Conservation (phyloP, 495 filamentous ascomycete genomes). For the Podospora fimiseda region DNA sequence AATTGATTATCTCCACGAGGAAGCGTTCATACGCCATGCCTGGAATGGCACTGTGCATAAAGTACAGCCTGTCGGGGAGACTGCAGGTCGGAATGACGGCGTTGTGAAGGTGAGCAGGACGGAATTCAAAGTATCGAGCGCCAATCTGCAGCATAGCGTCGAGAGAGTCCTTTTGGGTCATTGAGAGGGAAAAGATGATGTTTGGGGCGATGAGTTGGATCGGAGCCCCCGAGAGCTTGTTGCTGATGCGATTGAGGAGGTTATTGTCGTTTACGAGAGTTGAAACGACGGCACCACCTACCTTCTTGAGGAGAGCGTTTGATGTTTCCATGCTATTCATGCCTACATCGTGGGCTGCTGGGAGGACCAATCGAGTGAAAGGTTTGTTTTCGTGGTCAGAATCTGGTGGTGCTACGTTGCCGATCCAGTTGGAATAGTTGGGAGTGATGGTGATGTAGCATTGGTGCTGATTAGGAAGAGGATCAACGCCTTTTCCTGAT, state of each 20-base stretch:
- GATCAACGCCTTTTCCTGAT: conserved; percentile 37
- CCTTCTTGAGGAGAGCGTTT: conserved; percentile 31
- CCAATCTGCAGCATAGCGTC: conserved; percentile 42
- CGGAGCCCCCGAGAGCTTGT: conserved; percentile 29
- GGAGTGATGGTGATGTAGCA: conserved; percentile 46
- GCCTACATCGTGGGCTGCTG: conserved; percentile 44
- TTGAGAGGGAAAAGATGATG: conserved; percentile 46
- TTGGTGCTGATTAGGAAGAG: conserved; percentile 43
- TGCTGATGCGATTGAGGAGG: conserved; percentile 24
- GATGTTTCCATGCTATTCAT: conserved; percentile 50
- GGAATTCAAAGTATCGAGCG: conserved; percentile 51
- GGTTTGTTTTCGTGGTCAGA: conserved; percentile 37
- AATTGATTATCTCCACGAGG: conserved; percentile 37
- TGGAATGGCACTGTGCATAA: conserved; percentile 49
- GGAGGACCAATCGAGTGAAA: conserved; percentile 42
- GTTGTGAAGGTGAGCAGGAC: conserved; percentile 43
- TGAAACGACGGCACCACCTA: conserved; percentile 33
- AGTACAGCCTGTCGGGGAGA: conserved; percentile 44
- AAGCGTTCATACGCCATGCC: conserved; percentile 48
- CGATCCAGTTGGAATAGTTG: conserved; percentile 43
- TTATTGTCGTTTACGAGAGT: conserved; percentile 29
- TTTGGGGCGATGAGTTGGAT: conserved; percentile 40
- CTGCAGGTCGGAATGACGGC: conserved; percentile 27
- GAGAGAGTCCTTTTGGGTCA: conserved; percentile 49
- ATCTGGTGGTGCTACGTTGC: conserved; percentile 34